phyloP scores from a whole-genome alignment of 2,329 filamentous ascomycete genomes.

The Fusarium cicatricum region DNA sequence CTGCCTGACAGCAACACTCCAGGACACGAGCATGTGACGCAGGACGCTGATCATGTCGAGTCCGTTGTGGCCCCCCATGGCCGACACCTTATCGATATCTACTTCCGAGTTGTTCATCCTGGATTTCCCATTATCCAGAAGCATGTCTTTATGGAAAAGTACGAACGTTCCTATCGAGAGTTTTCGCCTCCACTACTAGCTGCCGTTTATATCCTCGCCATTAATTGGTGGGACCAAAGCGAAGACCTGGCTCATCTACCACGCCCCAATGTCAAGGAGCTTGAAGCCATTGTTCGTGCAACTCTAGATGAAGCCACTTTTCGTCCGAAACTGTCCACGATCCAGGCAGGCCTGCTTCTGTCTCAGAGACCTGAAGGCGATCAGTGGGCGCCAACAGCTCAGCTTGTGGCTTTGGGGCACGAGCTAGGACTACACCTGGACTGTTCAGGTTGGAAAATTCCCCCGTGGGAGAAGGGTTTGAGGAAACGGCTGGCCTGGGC shows the following conservation, averaged over 20 bases:
- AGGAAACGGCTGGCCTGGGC: conserved; percentile 90
- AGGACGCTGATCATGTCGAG: conserved; percentile 78
- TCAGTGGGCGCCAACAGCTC: conserved; percentile 85
- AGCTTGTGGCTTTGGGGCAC: conserved; percentile 85
- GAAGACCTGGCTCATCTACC: conserved; percentile 69
- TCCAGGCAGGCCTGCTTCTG: conserved; percentile 79
- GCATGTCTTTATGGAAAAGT: conserved; percentile 80
- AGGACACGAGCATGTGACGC: conserved; percentile 73
- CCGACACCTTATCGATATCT: conserved; percentile 78
- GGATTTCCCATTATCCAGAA: conserved; percentile 86
- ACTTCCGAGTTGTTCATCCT: conserved; percentile 82
- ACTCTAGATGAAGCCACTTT: conserved; percentile 81
- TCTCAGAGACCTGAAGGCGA: conserved; percentile 79
- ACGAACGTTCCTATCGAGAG: conserved; percentile 74
- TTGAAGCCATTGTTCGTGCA: conserved; percentile 77
- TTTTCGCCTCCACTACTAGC: conserved; percentile 81
- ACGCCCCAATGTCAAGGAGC: conserved; percentile 74
- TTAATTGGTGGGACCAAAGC: conserved; percentile 87
- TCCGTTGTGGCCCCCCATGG: conserved; percentile 79
- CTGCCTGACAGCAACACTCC: conserved; percentile 77
- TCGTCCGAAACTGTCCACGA: conserved; percentile 80
- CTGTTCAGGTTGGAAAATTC: conserved; percentile 86
- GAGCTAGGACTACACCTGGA: conserved; percentile 90
- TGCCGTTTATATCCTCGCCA: conserved; percentile 83
- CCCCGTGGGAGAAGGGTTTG: conserved; percentile 84